Base-by-base conservation (phyloP, 225 moss, liverwort and hornwort genomes). In the Physcomitrium patens region DNA sequence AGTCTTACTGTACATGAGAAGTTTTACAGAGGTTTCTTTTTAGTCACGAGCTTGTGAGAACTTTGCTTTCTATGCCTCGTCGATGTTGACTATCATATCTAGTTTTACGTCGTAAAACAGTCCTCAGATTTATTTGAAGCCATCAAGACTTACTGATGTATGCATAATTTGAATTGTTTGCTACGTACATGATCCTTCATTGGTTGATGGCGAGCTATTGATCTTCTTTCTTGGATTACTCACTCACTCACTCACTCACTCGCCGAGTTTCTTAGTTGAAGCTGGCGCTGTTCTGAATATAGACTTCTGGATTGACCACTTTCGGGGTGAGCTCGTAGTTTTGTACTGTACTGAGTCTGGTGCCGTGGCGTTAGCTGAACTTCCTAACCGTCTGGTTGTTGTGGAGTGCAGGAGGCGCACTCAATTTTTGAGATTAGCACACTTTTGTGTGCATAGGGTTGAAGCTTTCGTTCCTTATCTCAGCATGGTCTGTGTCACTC, bases 331-430 rank as follows among this genome's bases (percentile, higher is more conserved):
- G 13, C 1, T 47, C 19, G 14, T 50, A 37, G 31, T 37, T 37
- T 7, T 37, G 31, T 59, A 27, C 22, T 12, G 20, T 20, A 17
- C 17, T 37, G 31, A 28, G 9, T 41, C 49, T 26, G 42, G 19
- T 42, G 69, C 44, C 44, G 49, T n/a, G 0, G 8, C 18, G 37
- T 23, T 15, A 58, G 50, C 49, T 75, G 41, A 68, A 19, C 24
- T 37, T 65, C 47, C 20, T 27, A 15, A 62, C 44, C 16, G 69
- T 60, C 69, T n/a, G 43, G 58, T 58, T 76, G 65, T 45, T 65
- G 18, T 76, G 71, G n/a, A 18, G 53, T 72, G 68, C 77, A 77
- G 81, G 61, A 62, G 65, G 71, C 70, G 31, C 20, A 13, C 14
- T 3, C 7, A 47, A 17, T 16, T 50, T 27, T 45, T 37, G 31